phyloP scores from a whole-genome alignment of 1,284 basidiomycete genomes.

The Cryptococcus sp. region DNA sequence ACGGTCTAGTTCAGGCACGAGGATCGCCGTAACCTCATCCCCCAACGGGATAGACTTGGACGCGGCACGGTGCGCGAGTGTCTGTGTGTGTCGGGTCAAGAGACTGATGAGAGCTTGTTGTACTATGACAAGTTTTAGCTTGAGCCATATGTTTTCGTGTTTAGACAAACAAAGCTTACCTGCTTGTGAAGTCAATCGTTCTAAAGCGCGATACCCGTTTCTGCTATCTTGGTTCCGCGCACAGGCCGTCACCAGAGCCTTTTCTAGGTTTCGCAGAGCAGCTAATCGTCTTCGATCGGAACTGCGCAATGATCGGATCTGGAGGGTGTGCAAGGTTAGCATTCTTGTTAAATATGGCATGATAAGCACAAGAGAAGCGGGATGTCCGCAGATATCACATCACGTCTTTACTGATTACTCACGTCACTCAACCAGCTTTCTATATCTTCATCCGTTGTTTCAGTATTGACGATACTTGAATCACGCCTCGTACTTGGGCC shows the following conservation, averaged over 20 bases:
- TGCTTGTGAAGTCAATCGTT: slow-evolving; percentile 4
- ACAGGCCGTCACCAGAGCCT: slow-evolving; percentile 17
- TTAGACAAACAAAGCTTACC: slow-evolving; percentile 3
- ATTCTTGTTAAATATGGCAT: slow-evolving; percentile 1
- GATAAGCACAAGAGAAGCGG: background rate
- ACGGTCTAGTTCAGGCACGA: slow-evolving; percentile 37
- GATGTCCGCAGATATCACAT: background rate
- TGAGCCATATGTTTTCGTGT: background rate
- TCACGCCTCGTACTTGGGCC: slow-evolving; percentile 2
- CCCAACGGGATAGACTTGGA: slow-evolving; percentile 29
- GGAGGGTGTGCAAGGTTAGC: slow-evolving; percentile 1
- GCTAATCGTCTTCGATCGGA: slow-evolving; percentile 30
- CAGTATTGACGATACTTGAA: background rate
- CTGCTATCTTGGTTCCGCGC: background rate
- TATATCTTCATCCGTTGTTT: slow-evolving; percentile 16
- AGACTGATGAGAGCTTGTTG: slow-evolving; percentile 35
- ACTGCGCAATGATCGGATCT: slow-evolving; percentile 35
- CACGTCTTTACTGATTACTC: slow-evolving; percentile 10
- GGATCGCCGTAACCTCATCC: slow-evolving; percentile 32
- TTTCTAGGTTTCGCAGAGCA: slow-evolving; percentile 30
- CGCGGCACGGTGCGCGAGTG: slow-evolving; percentile 29
- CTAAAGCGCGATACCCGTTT: background rate
- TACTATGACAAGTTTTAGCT: slow-evolving; percentile 23
- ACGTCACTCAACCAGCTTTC: slow-evolving; percentile 35
- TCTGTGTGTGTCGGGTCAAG: slow-evolving; percentile 37